Conservation (phyloP, 2,329 filamentous ascomycete species). For the Dactylella cylindrospora region DNA sequence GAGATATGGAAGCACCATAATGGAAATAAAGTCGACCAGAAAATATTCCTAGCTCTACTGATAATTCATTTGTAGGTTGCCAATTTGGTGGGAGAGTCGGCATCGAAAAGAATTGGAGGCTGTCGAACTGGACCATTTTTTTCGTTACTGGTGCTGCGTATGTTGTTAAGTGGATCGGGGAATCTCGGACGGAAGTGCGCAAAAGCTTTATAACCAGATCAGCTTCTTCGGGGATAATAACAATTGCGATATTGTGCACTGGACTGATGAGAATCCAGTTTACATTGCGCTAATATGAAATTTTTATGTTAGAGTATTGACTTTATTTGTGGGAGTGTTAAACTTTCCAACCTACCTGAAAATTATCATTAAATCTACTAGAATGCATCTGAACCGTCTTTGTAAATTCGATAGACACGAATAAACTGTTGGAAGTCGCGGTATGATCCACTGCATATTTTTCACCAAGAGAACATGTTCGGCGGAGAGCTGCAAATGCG, state of each 20-base stretch:
- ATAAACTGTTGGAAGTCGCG: conserved; percentile 52
- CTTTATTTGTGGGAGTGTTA: too few species aligned
- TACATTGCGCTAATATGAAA: conserved; percentile 54
- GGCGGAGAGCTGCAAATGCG: conserved; percentile 51
- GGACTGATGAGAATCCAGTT: conserved; percentile 65
- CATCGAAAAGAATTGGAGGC: conserved; percentile 58
- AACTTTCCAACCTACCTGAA: conserved; percentile 49
- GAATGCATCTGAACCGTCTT: conserved; percentile 54
- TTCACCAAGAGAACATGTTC: conserved; percentile 26
- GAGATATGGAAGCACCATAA: conserved; percentile 54
- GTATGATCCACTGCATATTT: conserved; percentile 53
- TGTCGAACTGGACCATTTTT: conserved; percentile 63
- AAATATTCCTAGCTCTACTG: conserved; percentile 63
- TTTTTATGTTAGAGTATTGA: conserved; percentile 6
- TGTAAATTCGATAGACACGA: conserved; percentile 57
- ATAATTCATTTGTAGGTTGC: conserved; percentile 59
- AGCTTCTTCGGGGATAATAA: conserved; percentile 66
- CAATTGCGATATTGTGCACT: conserved; percentile 56
- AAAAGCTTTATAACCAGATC: conserved; percentile 52
- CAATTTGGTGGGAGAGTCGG: conserved; percentile 55
- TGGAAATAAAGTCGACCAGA: conserved; percentile 64
- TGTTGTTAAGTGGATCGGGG: conserved; percentile 56
- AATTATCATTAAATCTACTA: conserved; percentile 53
- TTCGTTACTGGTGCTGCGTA: conserved; percentile 65
- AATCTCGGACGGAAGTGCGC: conserved; percentile 2